Percentiles rank a stretch among this genome's conserved stretches.
These are phyloP conservation scores for Exophiala spinifera DNA, from an alignment of 2,329 filamentous ascomycete species.

Conservation along the genomic window DNA sequence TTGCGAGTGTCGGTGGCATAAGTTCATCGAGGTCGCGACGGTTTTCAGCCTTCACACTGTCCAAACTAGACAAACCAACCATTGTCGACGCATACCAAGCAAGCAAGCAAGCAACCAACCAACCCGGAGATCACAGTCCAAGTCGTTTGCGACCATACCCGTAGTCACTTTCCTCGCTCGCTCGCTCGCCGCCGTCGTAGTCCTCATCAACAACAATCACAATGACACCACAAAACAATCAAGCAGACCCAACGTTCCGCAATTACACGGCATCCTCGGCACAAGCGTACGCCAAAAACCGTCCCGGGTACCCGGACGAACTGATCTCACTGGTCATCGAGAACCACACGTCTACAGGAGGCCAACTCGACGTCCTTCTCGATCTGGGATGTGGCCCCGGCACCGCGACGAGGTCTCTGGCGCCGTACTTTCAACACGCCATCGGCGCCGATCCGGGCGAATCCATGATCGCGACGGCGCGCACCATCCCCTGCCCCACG, in stretches of 20 bases:
- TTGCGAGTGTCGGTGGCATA: too few relatives aligned
- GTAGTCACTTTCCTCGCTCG: too few relatives aligned
- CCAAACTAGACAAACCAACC: too few relatives aligned
- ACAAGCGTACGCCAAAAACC: slow-evolving; percentile 43
- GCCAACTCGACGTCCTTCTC: slow-evolving; percentile 43
- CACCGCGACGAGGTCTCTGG: slow-evolving; percentile 46
- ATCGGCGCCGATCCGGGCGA: slow-evolving; percentile 53
- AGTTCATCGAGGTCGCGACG: too few relatives aligned
- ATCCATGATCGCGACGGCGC: slow-evolving; percentile 54
- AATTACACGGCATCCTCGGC: slow-evolving; percentile 46
- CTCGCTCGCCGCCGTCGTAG: too few relatives aligned
- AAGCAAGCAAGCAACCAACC: too few relatives aligned
- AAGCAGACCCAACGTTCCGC: slow-evolving; percentile 45
- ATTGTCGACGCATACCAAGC: too few relatives aligned
- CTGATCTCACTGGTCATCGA: slow-evolving; percentile 50
- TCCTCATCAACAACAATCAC: too few relatives aligned
- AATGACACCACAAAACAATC: neutral
- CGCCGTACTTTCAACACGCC: slow-evolving; percentile 45
- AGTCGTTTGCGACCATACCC: too few relatives aligned
- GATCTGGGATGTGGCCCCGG: slow-evolving; percentile 61
- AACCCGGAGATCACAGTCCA: too few relatives aligned
- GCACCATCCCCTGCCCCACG: slow-evolving; percentile 34
- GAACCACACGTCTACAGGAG: slow-evolving; percentile 48
- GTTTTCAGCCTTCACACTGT: too few relatives aligned
- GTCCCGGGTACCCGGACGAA: slow-evolving; percentile 43